These are phyloP conservation scores for Kwoniella sp. DNA, from an alignment of 768 basidiomycete species.

Conservation along the genomic window DNA sequence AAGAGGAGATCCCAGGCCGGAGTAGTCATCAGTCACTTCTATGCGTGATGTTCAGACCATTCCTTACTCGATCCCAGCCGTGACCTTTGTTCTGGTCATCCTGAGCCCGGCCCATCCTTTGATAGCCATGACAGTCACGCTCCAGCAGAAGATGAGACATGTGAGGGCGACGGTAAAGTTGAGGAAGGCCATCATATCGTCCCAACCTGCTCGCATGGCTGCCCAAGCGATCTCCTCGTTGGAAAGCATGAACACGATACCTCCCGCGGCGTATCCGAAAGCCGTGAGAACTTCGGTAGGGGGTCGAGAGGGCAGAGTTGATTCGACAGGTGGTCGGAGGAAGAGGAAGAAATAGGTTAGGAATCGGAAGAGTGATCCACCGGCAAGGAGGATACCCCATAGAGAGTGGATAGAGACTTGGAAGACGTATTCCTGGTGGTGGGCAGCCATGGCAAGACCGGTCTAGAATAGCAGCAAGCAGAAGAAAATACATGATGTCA, in stretches of 20 bases:
- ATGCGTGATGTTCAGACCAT: no score
- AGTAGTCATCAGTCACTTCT: no score
- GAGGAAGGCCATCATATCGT: slow-evolving; percentile 63
- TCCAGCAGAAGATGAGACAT: slow-evolving; percentile 84
- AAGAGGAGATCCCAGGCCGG: no score
- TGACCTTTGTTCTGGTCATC: slow-evolving; percentile 11
- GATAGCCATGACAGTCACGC: slow-evolving; percentile 70
- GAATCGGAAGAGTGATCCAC: slow-evolving; percentile 75
- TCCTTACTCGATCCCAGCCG: not conserved
- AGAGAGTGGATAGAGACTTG: slow-evolving; percentile 88
- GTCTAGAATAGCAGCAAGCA: slow-evolving; percentile 57
- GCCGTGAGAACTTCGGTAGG: slow-evolving; percentile 88
- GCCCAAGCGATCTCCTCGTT: slow-evolving; percentile 86
- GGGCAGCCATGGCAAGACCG: slow-evolving; percentile 89
- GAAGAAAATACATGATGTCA: not conserved
- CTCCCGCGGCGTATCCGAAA: slow-evolving; percentile 84
- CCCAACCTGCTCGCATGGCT: slow-evolving; percentile 85
- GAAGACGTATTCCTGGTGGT: slow-evolving; percentile 87
- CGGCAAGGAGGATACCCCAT: slow-evolving; percentile 86
- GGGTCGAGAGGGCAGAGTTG: slow-evolving; percentile 84
- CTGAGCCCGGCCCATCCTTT: slow-evolving; percentile 67
- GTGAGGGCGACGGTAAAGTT: slow-evolving; percentile 73
- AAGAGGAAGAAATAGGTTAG: slow-evolving; percentile 94
- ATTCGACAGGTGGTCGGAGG: slow-evolving; percentile 73
- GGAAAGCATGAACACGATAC: slow-evolving; percentile 84